These are phyloP conservation scores for Ambrosia artemisiifolia DNA, from an alignment of 129 eudicot genomes.

Conservation along the genomic window DNA sequence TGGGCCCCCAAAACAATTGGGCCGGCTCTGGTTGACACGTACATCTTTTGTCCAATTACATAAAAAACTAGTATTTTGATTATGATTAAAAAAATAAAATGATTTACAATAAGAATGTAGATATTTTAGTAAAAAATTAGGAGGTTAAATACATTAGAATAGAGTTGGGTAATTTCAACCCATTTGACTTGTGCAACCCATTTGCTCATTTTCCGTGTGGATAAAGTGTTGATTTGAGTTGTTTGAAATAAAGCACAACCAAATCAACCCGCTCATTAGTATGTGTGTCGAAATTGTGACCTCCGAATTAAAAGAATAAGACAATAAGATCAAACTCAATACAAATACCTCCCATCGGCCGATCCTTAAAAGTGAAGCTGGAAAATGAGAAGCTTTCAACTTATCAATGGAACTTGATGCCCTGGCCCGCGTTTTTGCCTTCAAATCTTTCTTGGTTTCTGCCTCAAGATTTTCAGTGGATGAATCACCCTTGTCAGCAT, in stretches of 20 bases:
- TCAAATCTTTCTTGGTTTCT: conserved; percentile 31
- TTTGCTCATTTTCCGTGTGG: neutral
- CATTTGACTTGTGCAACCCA: neutral
- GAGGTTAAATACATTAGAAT: neutral
- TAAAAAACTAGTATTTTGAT: neutral
- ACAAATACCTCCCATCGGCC: conserved; percentile 86
- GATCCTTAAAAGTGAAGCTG: conserved; percentile 60
- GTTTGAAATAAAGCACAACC: neutral
- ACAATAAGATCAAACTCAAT: conserved; percentile 6
- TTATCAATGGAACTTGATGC: conserved; percentile 49
- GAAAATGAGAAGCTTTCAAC: conserved; percentile 87
- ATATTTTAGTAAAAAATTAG: conserved; percentile 5
- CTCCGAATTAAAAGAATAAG: neutral
- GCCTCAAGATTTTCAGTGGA: conserved; percentile 25
- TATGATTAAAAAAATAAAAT: neutral
- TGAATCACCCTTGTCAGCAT: conserved; percentile 19
- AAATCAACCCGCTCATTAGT: neutral
- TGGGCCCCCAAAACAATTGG: no score
- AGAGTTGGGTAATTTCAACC: neutral
- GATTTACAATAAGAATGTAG: neutral
- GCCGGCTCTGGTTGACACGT: no score
- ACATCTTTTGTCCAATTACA: neutral
- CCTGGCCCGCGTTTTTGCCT: conserved; percentile 20
- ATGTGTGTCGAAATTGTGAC: neutral
- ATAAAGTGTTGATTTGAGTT: neutral